Evolutionary conservation across 2,329 filamentous ascomycete genomes (phyloP).

Genomic region (Ophiostoma sp.): DNA sequence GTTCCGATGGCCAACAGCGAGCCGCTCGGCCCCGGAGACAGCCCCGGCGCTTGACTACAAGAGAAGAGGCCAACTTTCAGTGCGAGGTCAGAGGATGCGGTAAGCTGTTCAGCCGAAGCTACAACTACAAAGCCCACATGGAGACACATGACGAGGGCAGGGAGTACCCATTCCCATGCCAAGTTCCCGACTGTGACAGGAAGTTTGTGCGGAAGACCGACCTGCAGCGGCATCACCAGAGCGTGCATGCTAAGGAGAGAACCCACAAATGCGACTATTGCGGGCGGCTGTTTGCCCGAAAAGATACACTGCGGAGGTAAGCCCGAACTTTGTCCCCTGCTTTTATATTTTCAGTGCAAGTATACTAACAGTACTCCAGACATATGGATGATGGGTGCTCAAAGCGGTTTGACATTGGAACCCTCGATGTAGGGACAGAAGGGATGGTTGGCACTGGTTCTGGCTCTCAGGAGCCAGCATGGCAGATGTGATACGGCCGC

Average conservation of each 20-base stretch:
- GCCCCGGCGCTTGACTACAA: conserved; percentile 54
- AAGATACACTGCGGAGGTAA: conserved; percentile 77
- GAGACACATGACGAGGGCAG: conserved; percentile 73
- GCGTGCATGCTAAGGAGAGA: conserved; percentile 68
- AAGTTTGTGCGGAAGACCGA: conserved; percentile 81
- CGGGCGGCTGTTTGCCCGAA: conserved; percentile 65
- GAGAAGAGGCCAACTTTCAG: conserved; percentile 64
- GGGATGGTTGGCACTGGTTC: conserved; percentile 29
- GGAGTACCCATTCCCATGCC: conserved; percentile 66
- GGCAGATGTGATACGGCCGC: neutral
- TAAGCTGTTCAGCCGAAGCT: conserved; percentile 73
- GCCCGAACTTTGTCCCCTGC: conserved; percentile 26
- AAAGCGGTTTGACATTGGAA: conserved; percentile 57
- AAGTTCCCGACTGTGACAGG: conserved; percentile 60
- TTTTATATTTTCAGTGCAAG: neutral
- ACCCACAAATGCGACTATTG: conserved; percentile 68
- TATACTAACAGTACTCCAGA: conserved; percentile 39
- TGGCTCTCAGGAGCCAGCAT: neutral
- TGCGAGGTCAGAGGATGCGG: conserved; percentile 67
- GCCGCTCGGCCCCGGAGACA: conserved; percentile 35
- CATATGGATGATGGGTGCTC: conserved; percentile 74
- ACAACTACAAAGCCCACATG: conserved; percentile 83
- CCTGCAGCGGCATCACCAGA: conserved; percentile 57
- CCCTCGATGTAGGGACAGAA: conserved; percentile 43
- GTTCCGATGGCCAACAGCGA: conserved; percentile 8